A percentile compares a stretch with the other conserved stretches of the same genome.
Conservation (phyloP, 257 asterid genomes). For the Nicotiana benthamiana region DNA sequence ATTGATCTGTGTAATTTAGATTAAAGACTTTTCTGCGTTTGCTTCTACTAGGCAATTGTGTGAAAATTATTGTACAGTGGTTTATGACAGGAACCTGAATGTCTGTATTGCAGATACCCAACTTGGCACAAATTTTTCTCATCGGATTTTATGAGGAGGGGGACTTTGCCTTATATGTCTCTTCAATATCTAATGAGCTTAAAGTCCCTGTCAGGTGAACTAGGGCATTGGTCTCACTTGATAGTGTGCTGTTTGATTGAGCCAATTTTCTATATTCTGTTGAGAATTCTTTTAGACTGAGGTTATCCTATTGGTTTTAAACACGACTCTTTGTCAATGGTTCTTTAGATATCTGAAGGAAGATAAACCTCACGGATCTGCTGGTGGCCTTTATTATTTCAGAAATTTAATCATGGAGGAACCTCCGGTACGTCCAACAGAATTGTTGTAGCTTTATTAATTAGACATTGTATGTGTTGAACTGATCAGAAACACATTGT, state of each 20-base stretch:
- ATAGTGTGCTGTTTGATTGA: not conserved
- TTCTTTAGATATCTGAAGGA: constrained; percentile 62
- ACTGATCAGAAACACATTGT: not conserved
- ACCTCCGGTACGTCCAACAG: constrained; percentile 49
- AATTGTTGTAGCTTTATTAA: not conserved
- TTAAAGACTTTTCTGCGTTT: not conserved
- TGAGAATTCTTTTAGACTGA: not conserved
- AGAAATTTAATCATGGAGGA: constrained; percentile 81
- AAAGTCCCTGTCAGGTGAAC: constrained; percentile 74
- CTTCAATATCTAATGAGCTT: constrained; percentile 76
- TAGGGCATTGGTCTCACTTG: constrained; percentile 11
- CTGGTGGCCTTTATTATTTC: constrained; percentile 73
- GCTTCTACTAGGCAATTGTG: not conserved
- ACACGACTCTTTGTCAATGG: not conserved
- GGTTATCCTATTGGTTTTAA: not conserved
- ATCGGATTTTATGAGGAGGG: constrained; percentile 74
- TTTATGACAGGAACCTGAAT: not conserved
- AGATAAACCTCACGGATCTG: constrained; percentile 88
- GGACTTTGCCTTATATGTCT: constrained; percentile 54
- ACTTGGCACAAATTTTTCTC: constrained; percentile 58
- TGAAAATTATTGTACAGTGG: not conserved
- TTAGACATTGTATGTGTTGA: not conserved
- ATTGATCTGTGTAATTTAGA: not conserved
- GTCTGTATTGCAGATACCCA: constrained; percentile 49
- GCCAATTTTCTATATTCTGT: not conserved